These are phyloP conservation scores for Echeveria elegans DNA, from an alignment of 164 flowering plant species.

Conservation along the genomic window DNA sequence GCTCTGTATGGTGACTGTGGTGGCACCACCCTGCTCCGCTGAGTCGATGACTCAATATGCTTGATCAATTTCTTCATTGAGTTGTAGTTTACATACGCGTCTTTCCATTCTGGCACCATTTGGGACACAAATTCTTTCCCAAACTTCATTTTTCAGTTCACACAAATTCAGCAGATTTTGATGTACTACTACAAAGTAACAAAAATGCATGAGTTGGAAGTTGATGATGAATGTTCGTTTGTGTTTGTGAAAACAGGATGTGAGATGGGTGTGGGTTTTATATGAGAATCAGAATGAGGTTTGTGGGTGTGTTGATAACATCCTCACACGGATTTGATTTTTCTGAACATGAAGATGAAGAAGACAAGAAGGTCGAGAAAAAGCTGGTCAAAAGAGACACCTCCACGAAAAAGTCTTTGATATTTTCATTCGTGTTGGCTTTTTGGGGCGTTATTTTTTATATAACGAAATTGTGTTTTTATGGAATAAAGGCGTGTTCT, in stretches of 20 bases:
- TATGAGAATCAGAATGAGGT: too few species aligned
- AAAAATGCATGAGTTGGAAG: not conserved
- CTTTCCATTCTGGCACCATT: constrained; percentile 80
- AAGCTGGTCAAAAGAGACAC: constrained; percentile 2
- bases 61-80: constrained; percentile 31
- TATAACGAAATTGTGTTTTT: not conserved
- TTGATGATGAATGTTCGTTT: too few species aligned
- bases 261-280: not conserved
- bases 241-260: not conserved
- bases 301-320: not conserved
- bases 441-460: not conserved
- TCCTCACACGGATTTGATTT: not conserved
- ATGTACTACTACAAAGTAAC: not conserved
- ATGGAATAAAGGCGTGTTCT: not conserved
- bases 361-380: not conserved
- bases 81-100: constrained; percentile 55
- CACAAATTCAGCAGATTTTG: not conserved
- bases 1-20: constrained; percentile 29
- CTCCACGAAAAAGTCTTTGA: not conserved
- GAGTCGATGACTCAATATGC: constrained; percentile 20
- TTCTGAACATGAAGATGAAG: not conserved
- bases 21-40: constrained; percentile 13
- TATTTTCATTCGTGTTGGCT: not conserved
- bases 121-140: constrained; percentile 55
- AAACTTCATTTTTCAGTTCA: constrained; percentile 51